A percentile compares a stretch with the other conserved stretches of the same genome.
phyloP scores from a whole-genome alignment of 169 alveolate species.

The Plasmodium gonderi region DNA sequence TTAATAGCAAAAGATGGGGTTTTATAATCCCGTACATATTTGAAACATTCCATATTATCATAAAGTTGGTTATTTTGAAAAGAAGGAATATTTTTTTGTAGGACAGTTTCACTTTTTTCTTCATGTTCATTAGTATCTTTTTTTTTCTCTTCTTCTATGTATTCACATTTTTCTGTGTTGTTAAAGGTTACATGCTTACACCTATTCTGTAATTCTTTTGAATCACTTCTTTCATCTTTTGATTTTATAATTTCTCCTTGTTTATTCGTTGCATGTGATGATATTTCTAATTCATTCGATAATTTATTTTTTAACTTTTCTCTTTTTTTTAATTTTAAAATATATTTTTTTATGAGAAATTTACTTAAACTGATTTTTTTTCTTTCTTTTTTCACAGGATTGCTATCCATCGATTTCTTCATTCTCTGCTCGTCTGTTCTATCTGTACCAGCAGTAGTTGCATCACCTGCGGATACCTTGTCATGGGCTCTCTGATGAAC shows the following conservation, averaged over 20 bases:
- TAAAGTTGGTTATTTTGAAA: background rate
- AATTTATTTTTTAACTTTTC: constrained; percentile 11
- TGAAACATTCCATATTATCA: constrained; percentile 31
- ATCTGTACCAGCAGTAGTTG: background rate
- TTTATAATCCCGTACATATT: constrained; percentile 64
- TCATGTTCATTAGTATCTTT: background rate
- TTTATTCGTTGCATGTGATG: background rate
- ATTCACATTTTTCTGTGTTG: background rate
- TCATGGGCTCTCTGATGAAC: too few species aligned
- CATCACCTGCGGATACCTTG: too few species aligned
- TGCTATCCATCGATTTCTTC: background rate
- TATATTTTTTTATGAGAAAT: constrained; percentile 52
- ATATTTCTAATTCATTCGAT: background rate
- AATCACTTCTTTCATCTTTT: background rate
- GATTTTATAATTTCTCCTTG: background rate
- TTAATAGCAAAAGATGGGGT: constrained; percentile 38
- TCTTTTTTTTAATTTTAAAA: constrained; percentile 17
- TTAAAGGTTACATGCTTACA: background rate
- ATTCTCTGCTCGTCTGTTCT: constrained; percentile 5
- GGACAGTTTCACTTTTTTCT: background rate
- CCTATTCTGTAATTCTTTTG: background rate
- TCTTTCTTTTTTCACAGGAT: background rate
- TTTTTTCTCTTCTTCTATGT: background rate
- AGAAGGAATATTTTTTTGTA: background rate
- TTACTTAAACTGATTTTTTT: constrained; percentile 50